Conservation (phyloP, 306 rosid species). For the Clitoria ternatea region DNA sequence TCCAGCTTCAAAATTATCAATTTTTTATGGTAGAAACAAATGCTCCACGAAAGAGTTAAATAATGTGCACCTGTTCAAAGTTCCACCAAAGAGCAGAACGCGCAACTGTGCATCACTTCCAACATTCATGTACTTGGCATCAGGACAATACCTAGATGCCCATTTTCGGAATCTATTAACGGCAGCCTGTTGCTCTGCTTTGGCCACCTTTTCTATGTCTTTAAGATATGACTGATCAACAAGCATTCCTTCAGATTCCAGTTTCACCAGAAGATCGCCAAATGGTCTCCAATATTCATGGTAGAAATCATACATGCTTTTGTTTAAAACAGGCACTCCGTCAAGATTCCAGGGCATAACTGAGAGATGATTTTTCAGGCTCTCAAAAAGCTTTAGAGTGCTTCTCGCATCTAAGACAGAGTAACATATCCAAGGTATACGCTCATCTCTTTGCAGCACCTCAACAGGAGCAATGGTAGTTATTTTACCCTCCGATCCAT, state of each 20-base stretch:
- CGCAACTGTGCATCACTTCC: slow-evolving; percentile 96
- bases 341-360: slow-evolving; percentile 37
- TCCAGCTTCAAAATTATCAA: slow-evolving; percentile 13
- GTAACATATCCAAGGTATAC: slow-evolving; percentile 51
- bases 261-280: slow-evolving; percentile 80
- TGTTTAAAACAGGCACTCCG: slow-evolving; percentile 24
- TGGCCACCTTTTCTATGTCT: slow-evolving; percentile 82
- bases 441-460: slow-evolving; percentile 77
- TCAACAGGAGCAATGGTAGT: slow-evolving; percentile 75
- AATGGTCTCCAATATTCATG: slow-evolving; percentile 75
- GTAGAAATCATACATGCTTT: slow-evolving; percentile 78
- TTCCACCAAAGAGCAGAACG: slow-evolving; percentile 82
- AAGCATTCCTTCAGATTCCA: slow-evolving; percentile 96
- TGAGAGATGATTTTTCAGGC: slow-evolving; percentile 43
- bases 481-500: slow-evolving; percentile 49
- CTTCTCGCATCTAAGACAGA: slow-evolving; percentile 48
- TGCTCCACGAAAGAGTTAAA: slow-evolving; percentile 11
- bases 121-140: slow-evolving; percentile 91
- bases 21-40: slow-evolving; percentile 8
- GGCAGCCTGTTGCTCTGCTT: slow-evolving; percentile 73
- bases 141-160: slow-evolving; percentile 82
- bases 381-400: slow-evolving; percentile 47
- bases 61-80: slow-evolving; percentile 57
- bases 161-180: slow-evolving; percentile 78
- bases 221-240: slow-evolving; percentile 84